Conservation (phyloP, 208 protist genomes). For the Leishmania braziliensis region DNA sequence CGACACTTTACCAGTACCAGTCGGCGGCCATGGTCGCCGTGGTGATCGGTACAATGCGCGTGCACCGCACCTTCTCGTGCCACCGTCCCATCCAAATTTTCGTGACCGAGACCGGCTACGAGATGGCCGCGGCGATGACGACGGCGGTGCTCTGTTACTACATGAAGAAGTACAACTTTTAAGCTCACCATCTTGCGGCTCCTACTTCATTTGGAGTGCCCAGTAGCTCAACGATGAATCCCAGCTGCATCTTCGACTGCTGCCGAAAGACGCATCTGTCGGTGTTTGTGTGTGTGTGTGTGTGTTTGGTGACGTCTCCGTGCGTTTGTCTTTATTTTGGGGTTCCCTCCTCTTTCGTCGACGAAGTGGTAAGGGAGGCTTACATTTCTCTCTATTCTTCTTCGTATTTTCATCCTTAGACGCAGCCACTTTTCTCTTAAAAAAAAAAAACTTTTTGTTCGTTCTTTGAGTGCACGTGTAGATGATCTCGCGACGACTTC, state of each 20-base stretch:
- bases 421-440: background rate
- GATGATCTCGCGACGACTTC: background rate
- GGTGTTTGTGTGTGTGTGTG: background rate
- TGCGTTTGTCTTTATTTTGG: background rate
- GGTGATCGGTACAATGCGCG: slow-evolving; percentile 48
- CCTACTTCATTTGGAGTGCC: background rate
- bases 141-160: slow-evolving; percentile 61
- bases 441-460: slow-evolving; percentile 5
- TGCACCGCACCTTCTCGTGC: slow-evolving; percentile 67
- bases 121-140: slow-evolving; percentile 65
- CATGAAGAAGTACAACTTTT: slow-evolving; percentile 64
- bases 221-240: background rate
- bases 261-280: background rate
- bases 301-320: background rate
- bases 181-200: background rate
- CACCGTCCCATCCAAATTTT: slow-evolving; percentile 84
- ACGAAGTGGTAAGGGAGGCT: background rate
- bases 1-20: slow-evolving; percentile 70
- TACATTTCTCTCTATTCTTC: background rate
- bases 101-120: slow-evolving; percentile 72
- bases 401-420: slow-evolving; percentile 4
- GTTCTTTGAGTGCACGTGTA: background rate
- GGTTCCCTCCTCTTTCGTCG: slow-evolving; percentile 13
- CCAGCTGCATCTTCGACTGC: background rate
- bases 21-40: slow-evolving; percentile 53